Base-by-base conservation (phyloP, 2,329 filamentous ascomycete genomes). In the Alternaria sp. region DNA sequence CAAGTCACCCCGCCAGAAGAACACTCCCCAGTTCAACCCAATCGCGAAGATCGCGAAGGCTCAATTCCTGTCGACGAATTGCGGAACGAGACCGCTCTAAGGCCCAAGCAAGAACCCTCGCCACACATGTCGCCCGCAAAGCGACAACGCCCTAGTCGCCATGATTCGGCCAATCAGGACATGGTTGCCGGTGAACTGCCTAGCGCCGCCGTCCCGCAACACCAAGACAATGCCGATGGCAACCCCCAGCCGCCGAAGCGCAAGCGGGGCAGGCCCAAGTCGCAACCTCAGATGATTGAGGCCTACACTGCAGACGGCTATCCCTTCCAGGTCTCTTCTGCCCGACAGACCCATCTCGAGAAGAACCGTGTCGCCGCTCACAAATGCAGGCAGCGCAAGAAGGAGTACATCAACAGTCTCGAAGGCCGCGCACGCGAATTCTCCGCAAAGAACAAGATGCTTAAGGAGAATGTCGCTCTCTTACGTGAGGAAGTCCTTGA, bases 321-420 rank as follows among this genome's bases (percentile, higher is more conserved):
- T 41, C 74, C 74, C 3, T 71, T 76, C 57, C 70, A 74, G 20
- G 73, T 77, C 5, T 75, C 75, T 6, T 75, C 73, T 4, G 71
- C 75, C 44, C 75, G 75, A 52, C 70, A 77, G 57, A 73, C 72
- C 2, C 75, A 78, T 67, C 82, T 92, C 0, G 88, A 91, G 76
- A 86, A 90, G 61, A 93, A 93, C 74, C 84, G 90, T 9, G 80
- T 90, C 3, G 90, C 91, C 0, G 90, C 91, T 1, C 90, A 88
- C 74, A 92, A 92, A 72, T 93, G 90, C 71, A 86, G 90, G 4
- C 86, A 89, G 70, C 91, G 91, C 79, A 87, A 88, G 76, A 88
- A 88, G 75, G 83, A 85, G 61, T 85, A 85, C 68, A 84, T 83
- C 36, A 79, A 82, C 56, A 70, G 79, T 38, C 81, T 87, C 14